These are phyloP conservation scores for Neurospora sp. DNA, from an alignment of 495 filamentous ascomycete species.

Conservation along the genomic window DNA sequence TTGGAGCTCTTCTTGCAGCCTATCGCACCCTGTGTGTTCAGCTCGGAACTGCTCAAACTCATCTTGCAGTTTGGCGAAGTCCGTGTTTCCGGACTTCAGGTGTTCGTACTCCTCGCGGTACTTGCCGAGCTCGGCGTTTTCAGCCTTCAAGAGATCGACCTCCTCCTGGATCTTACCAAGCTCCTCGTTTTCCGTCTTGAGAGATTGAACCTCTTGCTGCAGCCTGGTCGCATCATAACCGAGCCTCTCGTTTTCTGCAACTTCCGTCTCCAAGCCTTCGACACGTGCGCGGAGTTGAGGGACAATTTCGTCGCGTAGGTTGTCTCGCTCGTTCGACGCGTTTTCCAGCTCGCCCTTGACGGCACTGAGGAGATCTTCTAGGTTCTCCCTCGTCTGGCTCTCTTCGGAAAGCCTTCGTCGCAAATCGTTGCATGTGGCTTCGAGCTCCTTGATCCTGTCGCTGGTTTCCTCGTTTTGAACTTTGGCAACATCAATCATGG, in stretches of 20 bases:
- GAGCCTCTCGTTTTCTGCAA: slow-evolving; percentile 54
- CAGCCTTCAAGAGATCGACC: slow-evolving; percentile 1
- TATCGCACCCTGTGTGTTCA: not conserved
- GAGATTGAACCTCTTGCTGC: slow-evolving; percentile 66
- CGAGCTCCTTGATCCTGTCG: slow-evolving; percentile 61
- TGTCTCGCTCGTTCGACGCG: slow-evolving; percentile 79
- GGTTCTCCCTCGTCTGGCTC: slow-evolving; percentile 79
- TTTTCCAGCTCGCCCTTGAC: slow-evolving; percentile 74
- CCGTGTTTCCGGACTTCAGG: slow-evolving; percentile 40
- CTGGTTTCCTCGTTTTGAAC: slow-evolving; percentile 37
- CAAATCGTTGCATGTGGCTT: slow-evolving; percentile 67
- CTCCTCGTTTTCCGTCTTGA: slow-evolving; percentile 53
- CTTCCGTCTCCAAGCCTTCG: slow-evolving; percentile 66
- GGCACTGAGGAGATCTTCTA: slow-evolving; percentile 80
- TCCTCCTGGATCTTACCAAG: slow-evolving; percentile 1
- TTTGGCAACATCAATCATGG: slow-evolving; percentile 40
- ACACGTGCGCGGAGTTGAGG: slow-evolving; percentile 61
- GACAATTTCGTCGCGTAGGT: slow-evolving; percentile 77
- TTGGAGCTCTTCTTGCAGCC: not conserved
- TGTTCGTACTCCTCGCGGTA: not conserved
- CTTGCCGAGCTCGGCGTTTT: not conserved
- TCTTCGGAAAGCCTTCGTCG: slow-evolving; percentile 77
- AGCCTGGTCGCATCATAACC: slow-evolving; percentile 66
- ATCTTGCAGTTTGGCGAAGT: not conserved
- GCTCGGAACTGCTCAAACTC: slow-evolving; percentile 3